Evolutionary conservation across 129 eudicot species (phyloP), one percentile per base, ranked within the genome.

Genomic region (Sambucus nigra): DNA sequence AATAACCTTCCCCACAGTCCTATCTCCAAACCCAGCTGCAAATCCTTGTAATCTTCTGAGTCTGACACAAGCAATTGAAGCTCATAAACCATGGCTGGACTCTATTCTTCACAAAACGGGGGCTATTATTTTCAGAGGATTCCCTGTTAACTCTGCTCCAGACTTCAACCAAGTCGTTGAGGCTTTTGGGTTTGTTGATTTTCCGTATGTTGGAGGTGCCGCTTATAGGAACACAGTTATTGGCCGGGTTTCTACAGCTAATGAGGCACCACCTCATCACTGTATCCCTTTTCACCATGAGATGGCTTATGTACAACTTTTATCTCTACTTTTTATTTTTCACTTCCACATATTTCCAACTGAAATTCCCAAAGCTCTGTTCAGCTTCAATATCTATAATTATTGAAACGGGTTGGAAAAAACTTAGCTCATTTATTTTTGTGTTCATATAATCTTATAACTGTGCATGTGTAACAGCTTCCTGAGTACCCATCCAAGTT

Each of bases 221-320:
- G 98, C 98, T 12, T 95, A 95, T 7, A 66, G 98, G 33, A 84
- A 73, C 27, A 85, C 76, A 50, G 86, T 89, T 26, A 86, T 84
- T 15, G 98, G 95, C 20, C 83, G 98, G 64, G 98, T 89, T 24
- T 89, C 85, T 45, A 89, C 98, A 11, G 88, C 98, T 7, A 89
- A 89, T 44, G 98, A 89, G 46, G 78, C 98, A 23, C 98, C 98
- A 0, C 98, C 98, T 44, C 94, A 89, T 74, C 98, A 85, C 72
- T 81, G 85, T 52, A 89, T 89, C 32, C 98, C 87, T 7, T 91
- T 91, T 41, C 98, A 91, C 65, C 98, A 91, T 47, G 98, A 91
- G 53, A 79, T 91, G 98, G 95, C 98, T 69, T 94, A 91, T 86
- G 98, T 88, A 38, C 4, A 35, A 18, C 48, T 40, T 7, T 40